Base-by-base conservation (phyloP, 352 stramenopile genomes). In the Pythium utonaiense region DNA sequence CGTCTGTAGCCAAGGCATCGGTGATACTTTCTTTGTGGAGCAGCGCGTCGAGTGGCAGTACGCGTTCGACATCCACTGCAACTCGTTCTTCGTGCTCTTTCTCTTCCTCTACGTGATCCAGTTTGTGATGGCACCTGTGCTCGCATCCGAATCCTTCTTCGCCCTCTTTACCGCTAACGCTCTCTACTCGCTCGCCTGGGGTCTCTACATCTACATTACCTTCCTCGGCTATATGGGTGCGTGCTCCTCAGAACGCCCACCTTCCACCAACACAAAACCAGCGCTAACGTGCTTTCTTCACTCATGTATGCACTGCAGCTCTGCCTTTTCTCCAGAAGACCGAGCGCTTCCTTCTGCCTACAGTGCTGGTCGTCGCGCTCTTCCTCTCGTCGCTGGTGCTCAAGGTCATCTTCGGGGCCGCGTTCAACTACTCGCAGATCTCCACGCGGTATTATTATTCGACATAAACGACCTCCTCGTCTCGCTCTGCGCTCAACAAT, bases 11-110 rank as follows among this genome's bases (percentile, higher is more conserved):
- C 78, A 85, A 38, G 75, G 75, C n/a, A 83, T 88, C 31, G 75
- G 81, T 22, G 77, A 96, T 60, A 77, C 77, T 63, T 80, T 93
- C 41, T 90, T 93, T 65, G 96, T 99, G 21, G 90, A 98, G 62
- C 97, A 99, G 78, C 82, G 85, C 36, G 97, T 99, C 7, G 97
- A 99, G 81, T 99, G 95, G 96, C 82, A 99, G 53, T 99, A 99
- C 72, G 96, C 97, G 17, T 99, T 99, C 74, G 97, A 99, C 80
- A 98, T 99, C 66, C 97, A 99, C 79, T 98, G 95, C 86, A 99
- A 99, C 83, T 87, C 95, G 34, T 99, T 99, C 78, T 98, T 99
- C 60, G 89, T 97, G 49, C 70, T 98, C 28, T 98, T 99, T 66
- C 77, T 99, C 9, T 81, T 98, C 60, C 81, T 98, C 54, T 98